These are phyloP conservation scores for Coelastrella sp. DNA, from an alignment of 139 green algal species.

Conservation along the genomic window DNA sequence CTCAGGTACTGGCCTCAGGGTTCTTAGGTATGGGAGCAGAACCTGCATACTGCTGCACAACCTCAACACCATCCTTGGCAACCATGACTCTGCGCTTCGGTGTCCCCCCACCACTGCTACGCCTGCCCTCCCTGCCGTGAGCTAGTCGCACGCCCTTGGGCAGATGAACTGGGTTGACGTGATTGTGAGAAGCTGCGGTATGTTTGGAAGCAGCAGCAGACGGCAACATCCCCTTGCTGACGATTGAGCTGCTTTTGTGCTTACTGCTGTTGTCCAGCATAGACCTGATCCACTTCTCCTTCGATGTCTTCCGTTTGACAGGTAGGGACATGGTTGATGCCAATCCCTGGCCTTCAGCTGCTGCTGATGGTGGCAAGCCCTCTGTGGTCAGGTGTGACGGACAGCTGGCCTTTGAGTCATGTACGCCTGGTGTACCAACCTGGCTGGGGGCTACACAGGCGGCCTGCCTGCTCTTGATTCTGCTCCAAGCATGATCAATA, in stretches of 20 bases:
- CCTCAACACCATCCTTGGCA: slow-evolving; percentile 15
- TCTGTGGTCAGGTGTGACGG: too few relatives aligned
- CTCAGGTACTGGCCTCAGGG: neutral
- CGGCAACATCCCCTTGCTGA: neutral
- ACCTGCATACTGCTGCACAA: neutral
- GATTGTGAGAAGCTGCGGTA: neutral
- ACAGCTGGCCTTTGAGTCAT: too few relatives aligned
- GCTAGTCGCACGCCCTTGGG: slow-evolving; percentile 3
- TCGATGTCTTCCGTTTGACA: neutral
- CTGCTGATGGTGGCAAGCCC: neutral
- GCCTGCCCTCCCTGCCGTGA: neutral
- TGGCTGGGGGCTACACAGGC: too few relatives aligned
- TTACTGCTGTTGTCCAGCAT: slow-evolving; percentile 10
- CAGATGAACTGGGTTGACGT: neutral
- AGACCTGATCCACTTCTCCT: neutral
- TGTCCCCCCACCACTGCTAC: slow-evolving; percentile 18
- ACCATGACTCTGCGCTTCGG: slow-evolving; percentile 14
- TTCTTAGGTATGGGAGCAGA: neutral
- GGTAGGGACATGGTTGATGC: neutral
- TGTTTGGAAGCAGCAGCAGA: neutral
- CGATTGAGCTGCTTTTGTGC: neutral
- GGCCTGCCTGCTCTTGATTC: too few relatives aligned
- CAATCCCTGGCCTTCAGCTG: neutral
- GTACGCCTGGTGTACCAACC: too few relatives aligned
- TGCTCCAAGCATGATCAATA: too few relatives aligned